phyloP scores from a whole-genome alignment of 345 rosid species.

The Gossypium australe region DNA sequence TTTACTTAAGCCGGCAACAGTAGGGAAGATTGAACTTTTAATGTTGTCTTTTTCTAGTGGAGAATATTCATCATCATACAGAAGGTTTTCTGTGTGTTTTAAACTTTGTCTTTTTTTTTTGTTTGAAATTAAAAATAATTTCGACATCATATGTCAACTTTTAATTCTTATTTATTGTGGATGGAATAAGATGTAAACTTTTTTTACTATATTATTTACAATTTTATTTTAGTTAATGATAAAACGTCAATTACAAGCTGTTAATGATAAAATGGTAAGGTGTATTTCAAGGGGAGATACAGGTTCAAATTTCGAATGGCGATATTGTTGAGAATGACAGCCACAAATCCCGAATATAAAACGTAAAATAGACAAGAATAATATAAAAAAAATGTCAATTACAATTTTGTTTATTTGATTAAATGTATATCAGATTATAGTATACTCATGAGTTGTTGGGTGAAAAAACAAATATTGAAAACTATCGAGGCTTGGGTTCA shows the following conservation, averaged over 20 bases:
- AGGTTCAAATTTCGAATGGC: too few species aligned
- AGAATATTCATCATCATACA: slow-evolving; percentile 2
- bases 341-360: fast-evolving
- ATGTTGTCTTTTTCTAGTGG: slow-evolving; percentile 8
- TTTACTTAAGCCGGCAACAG: slow-evolving; percentile 23
- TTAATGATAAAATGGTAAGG: too few species aligned
- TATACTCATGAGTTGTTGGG: too few species aligned
- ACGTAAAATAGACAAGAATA: fast-evolving
- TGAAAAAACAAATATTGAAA: too few species aligned
- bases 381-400: too few species aligned
- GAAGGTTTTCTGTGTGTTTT: not conserved
- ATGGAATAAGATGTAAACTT: not conserved
- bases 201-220: not conserved
- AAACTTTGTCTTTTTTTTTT: not conserved
- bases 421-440: too few species aligned
- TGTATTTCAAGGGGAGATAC: fast-evolving
- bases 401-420: too few species aligned
- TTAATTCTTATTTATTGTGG: not conserved
- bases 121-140: too few species aligned
- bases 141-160: not conserved
- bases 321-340: fast-evolving
- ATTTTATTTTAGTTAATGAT: too few species aligned
- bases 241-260: too few species aligned
- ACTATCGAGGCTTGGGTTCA: too few species aligned
- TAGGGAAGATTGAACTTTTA: not conserved